Base-by-base conservation (phyloP, 371 early-diverging fungal genomes). In the Phascolomyces articulosus region DNA sequence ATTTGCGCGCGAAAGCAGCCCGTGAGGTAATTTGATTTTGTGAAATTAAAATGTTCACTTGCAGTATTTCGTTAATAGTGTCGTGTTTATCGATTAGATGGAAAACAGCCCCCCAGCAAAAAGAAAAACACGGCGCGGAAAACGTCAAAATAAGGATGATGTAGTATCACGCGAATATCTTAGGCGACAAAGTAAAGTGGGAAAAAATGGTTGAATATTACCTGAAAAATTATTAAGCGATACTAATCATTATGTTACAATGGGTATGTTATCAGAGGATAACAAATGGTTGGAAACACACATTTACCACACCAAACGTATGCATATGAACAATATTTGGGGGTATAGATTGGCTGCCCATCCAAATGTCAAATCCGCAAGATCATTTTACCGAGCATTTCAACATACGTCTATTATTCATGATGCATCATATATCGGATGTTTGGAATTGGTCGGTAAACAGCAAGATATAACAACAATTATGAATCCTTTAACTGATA, bases 261-360 rank as follows among this genome's bases (percentile, higher is more conserved):
- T 15, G 9, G 29, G 28, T 31, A 38, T 38, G 26, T 58, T 23
- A 27, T 18, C 60, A 71, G 67, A 34, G 28, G 56, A 83, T 2
- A 89, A 90, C n/a, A 80, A 86, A 28, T 98, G 98, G 98, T 72
- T 98, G 28, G 96, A 96, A 73, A 98, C 98, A n/a, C 98, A 98
- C 77, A 85, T 98, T 34, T 98, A 98, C 98, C 97, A 98, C 66
- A 91, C 96, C 9, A 98, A 98, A 71, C 85, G 98, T 56, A 93
- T 96, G 92, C 90, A 95, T 56, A 97, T 98, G 98, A 71, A 58
- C 24, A 87, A 93, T 58, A 69, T 86, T n/a, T 96, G 96, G 96
- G 96, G 96, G 0, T 91, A 88, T 70, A 81, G 87, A 62, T 69
- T 94, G 89, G 87, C 94, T 11, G 82, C 87, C n/a, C 85, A 88